Evolutionary conservation across 2,329 filamentous ascomycete genomes (phyloP).

Genomic region (Lasiodiplodia hormozganensis): DNA sequence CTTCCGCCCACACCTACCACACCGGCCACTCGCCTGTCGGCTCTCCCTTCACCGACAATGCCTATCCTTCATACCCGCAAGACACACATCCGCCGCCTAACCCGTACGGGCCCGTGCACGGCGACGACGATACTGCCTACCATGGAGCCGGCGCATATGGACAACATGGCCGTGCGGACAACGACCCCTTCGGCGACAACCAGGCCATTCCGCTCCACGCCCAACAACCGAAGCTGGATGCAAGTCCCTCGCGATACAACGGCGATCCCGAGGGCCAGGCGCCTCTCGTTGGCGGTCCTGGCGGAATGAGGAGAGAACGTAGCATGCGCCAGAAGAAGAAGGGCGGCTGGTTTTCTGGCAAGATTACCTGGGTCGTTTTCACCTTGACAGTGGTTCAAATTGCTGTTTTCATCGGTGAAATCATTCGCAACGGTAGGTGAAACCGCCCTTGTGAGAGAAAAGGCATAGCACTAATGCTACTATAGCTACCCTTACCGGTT

Average conservation of each 20-base stretch:
- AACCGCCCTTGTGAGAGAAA: background rate
- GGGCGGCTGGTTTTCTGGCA: slow-evolving; percentile 63
- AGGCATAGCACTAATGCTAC: slow-evolving; percentile 4
- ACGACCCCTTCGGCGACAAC: slow-evolving; percentile 60
- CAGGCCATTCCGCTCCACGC: slow-evolving; percentile 56
- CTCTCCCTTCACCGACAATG: slow-evolving; percentile 71
- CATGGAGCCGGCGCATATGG: slow-evolving; percentile 51
- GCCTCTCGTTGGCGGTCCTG: slow-evolving; percentile 29
- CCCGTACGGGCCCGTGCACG: slow-evolving; percentile 61
- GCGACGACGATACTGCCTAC: slow-evolving; percentile 66
- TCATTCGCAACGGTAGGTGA: slow-evolving; percentile 78
- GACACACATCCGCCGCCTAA: slow-evolving; percentile 54
- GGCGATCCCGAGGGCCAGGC: slow-evolving; percentile 50
- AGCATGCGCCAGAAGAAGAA: slow-evolving; percentile 44
- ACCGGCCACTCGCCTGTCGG: slow-evolving; percentile 35
- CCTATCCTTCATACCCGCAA: slow-evolving; percentile 63
- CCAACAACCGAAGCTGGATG: slow-evolving; percentile 47
- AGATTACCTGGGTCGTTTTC: slow-evolving; percentile 82
- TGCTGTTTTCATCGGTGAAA: slow-evolving; percentile 85
- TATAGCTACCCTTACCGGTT: slow-evolving; percentile 77
- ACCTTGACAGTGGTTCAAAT: slow-evolving; percentile 78
- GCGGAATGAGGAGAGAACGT: slow-evolving; percentile 35
- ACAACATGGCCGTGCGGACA: slow-evolving; percentile 43
- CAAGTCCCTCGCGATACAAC: slow-evolving; percentile 47
- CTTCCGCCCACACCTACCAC: slow-evolving; percentile 12